Evolutionary conservation across 805 yeast genomes (phyloP), one percentile per base, ranked within the genome.

Genomic region (Debaryomyces hansenii): DNA sequence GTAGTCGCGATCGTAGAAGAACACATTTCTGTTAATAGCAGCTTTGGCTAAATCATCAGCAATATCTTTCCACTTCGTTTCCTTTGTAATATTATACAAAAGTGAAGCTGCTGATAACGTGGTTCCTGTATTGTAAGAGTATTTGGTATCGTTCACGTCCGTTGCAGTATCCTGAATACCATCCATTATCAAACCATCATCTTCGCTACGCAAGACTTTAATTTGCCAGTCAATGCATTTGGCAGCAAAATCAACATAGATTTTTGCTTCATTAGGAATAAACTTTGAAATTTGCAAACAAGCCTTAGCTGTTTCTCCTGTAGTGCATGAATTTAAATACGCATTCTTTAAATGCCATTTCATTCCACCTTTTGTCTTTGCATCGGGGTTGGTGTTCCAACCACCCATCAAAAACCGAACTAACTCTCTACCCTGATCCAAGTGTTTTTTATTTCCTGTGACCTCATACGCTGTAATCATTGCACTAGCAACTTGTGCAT

Each of bases 401-500:
- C 90, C 90, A 9, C 84, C 82, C 80, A 83, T 79, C 50, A 85
- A 62, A 54, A 84, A 84, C 36, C 80, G 62, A 46, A 78, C 82
- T 54, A 82, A 68, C 51, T 81, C 85, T 41, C 80, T 69, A 6
- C 83, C 86, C 53, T 71, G 69, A 53, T 77, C 81, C 49, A 85
- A 66, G 57, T 71, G 81, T 39, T 67, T 66, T 53, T 66, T 66
- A 50, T 83, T 78, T 1, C 77, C 78, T 1, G 89, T 83, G 20
- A 82, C 87, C 56, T 84, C 90, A 57, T 80, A 84, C 1, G 87
- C 87, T 2, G 82, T 75, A 47, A 85, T 66, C 53, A 83, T 69
- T 3, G 84, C 85, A 54, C 82, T 72, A 12, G 86, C 84, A 11
- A 84, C 80, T 59, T 85, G 91, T 2, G 90, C 91, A 58, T 84